phyloP scores from a whole-genome alignment of 352 stramenopile species.

The Pythium sp. region DNA sequence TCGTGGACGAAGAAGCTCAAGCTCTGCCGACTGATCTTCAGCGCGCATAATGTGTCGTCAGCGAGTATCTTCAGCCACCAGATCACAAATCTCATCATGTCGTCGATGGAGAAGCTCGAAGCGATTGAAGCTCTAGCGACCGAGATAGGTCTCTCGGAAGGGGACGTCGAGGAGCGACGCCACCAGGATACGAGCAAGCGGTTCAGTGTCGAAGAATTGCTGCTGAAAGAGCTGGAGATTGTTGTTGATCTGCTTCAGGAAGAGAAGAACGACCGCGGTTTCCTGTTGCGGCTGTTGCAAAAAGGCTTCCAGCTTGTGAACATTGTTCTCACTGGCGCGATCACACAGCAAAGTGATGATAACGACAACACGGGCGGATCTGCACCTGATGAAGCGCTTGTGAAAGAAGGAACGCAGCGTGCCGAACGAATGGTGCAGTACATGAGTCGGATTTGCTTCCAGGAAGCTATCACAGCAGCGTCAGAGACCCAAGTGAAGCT shows the following conservation, averaged over 20 bases:
- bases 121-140: conserved; percentile 46
- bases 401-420: not conserved
- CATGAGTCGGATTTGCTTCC: conserved; percentile 36
- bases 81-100: conserved; percentile 47
- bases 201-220: conserved; percentile 33
- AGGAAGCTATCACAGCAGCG: conserved; percentile 18
- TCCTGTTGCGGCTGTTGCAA: conserved; percentile 57
- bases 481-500: not conserved
- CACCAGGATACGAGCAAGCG: conserved; percentile 26
- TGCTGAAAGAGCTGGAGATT: conserved; percentile 64
- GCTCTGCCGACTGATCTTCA: conserved; percentile 40
- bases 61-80: conserved; percentile 39
- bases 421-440: conserved; percentile 24
- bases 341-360: not conserved
- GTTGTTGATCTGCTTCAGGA: conserved; percentile 64
- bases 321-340: conserved; percentile 17
- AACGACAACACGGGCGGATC: conserved; percentile 1
- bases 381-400: conserved; percentile 1
- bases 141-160: conserved; percentile 65
- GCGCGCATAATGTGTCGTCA: conserved; percentile 17
- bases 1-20: conserved; percentile 60
- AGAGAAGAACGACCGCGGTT: conserved; percentile 48
- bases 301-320: conserved; percentile 51
- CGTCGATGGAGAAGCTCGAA: conserved; percentile 50
- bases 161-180: conserved; percentile 48